phyloP scores from a whole-genome alignment of 805 yeast genomes.

The Hanseniaspora mollemarum region DNA sequence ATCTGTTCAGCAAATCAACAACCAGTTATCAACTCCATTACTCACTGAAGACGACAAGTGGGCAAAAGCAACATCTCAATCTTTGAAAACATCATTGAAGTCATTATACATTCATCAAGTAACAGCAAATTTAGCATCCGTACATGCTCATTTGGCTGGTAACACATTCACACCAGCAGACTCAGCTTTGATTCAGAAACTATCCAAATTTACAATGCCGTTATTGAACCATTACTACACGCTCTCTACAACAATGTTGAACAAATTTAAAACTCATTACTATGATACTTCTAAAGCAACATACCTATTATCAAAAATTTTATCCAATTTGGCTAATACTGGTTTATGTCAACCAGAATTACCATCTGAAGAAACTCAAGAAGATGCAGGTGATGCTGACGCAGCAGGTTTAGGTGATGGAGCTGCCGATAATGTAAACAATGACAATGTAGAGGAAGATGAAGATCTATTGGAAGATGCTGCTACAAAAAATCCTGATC shows the following conservation, averaged over 20 bases:
- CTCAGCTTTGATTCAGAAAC: slow-evolving; percentile 35
- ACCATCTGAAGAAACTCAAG: slow-evolving; percentile 37
- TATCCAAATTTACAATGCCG: slow-evolving; percentile 50
- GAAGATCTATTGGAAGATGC: slow-evolving; percentile 46
- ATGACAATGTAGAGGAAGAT: slow-evolving; percentile 42
- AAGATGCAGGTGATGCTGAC: slow-evolving; percentile 83
- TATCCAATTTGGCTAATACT: slow-evolving; percentile 52
- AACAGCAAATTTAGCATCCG: slow-evolving; percentile 27
- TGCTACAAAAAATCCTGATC: slow-evolving; percentile 61
- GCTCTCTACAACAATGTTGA: slow-evolving; percentile 36
- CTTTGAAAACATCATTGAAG: slow-evolving; percentile 35
- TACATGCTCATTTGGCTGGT: slow-evolving; percentile 30
- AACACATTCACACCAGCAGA: slow-evolving; percentile 33
- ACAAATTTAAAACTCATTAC: slow-evolving; percentile 40
- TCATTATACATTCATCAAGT: slow-evolving; percentile 35
- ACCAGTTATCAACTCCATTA: neutral
- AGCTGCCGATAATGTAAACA: slow-evolving; percentile 53
- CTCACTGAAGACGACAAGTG: slow-evolving; percentile 34
- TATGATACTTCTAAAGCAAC: slow-evolving; percentile 48
- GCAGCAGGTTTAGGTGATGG: slow-evolving; percentile 88
- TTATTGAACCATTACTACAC: slow-evolving; percentile 48
- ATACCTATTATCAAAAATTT: slow-evolving; percentile 42
- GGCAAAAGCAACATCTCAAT: slow-evolving; percentile 43
- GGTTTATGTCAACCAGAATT: slow-evolving; percentile 93
- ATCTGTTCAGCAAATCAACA: slow-evolving; percentile 42